Conservation (phyloP, 345 rosid species). For the Hibiscus tridactylites region DNA sequence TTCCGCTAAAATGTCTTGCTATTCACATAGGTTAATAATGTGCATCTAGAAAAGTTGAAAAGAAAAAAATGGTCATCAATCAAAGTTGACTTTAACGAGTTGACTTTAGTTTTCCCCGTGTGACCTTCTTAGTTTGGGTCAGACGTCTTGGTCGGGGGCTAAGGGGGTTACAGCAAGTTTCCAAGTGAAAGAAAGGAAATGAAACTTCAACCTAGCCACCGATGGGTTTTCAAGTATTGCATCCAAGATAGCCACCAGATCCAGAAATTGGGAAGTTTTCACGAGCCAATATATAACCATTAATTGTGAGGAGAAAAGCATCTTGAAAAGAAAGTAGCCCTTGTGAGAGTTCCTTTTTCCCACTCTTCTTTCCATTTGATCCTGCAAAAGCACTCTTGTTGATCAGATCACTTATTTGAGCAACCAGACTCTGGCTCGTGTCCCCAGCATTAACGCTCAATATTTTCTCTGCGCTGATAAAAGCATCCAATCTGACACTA, state of each 20-base stretch:
- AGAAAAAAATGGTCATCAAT: too few relatives aligned
- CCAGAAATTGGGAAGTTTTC: slow-evolving; percentile 94
- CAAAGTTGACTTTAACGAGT: too few relatives aligned
- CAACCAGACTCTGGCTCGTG: slow-evolving; percentile 87
- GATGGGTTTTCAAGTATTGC: too few relatives aligned
- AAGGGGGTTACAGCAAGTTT: too few relatives aligned
- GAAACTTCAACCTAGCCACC: too few relatives aligned
- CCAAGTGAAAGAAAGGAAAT: too few relatives aligned
- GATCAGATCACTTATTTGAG: slow-evolving; percentile 84
- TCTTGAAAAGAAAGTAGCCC: slow-evolving; percentile 68
- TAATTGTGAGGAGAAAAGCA: slow-evolving; percentile 60
- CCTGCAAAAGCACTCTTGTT: slow-evolving; percentile 56
- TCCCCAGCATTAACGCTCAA: slow-evolving; percentile 77
- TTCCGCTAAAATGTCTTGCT: too few relatives aligned
- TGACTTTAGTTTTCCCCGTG: too few relatives aligned
- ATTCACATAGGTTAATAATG: too few relatives aligned
- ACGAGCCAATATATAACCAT: slow-evolving; percentile 86
- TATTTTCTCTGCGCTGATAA: slow-evolving; percentile 83
- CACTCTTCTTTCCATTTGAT: slow-evolving; percentile 32
- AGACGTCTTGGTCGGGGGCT: too few relatives aligned
- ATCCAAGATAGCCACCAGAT: slow-evolving; percentile 28
- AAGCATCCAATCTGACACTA: slow-evolving; percentile 74
- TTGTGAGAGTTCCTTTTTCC: slow-evolving; percentile 30
- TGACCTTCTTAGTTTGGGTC: too few relatives aligned
- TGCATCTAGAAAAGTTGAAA: too few relatives aligned